Percentiles rank a stretch among this genome's conserved stretches.
phyloP scores from a whole-genome alignment of 2,329 filamentous ascomycete species.

The Talaromyces sp. region DNA sequence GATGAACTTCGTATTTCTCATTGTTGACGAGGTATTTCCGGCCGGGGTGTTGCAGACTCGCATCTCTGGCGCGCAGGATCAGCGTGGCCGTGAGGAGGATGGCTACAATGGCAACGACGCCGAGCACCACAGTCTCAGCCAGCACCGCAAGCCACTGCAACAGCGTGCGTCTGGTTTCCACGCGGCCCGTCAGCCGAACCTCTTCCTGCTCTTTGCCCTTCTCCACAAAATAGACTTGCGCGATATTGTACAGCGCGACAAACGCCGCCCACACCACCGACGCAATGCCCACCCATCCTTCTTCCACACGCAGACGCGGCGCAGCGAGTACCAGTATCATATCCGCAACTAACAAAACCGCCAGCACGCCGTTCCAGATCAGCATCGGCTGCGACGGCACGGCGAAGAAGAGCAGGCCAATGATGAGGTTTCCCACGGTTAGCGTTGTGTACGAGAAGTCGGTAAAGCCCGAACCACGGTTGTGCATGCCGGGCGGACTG shows the following conservation, averaged over 20 bases:
- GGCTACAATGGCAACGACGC: constrained; percentile 61
- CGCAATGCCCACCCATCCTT: constrained; percentile 85
- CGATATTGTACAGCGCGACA: constrained; percentile 72
- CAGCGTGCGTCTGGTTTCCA: constrained; percentile 76
- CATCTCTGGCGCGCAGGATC: constrained; percentile 73
- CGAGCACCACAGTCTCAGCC: constrained; percentile 65
- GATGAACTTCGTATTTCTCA: constrained; percentile 78
- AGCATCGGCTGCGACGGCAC: constrained; percentile 76
- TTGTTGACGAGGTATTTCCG: constrained; percentile 74
- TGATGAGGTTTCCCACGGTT: constrained; percentile 68
- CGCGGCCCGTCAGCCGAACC: constrained; percentile 80
- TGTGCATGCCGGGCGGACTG: constrained; percentile 80
- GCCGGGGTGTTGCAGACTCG: constrained; percentile 67
- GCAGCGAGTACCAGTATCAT: constrained; percentile 76
- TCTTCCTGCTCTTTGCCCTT: constrained; percentile 95
- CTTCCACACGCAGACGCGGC: constrained; percentile 68
- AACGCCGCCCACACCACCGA: constrained; percentile 79
- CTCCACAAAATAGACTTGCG: constrained; percentile 74
- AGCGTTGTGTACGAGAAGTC: constrained; percentile 79
- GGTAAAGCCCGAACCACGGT: constrained; percentile 87
- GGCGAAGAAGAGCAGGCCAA: constrained; percentile 80
- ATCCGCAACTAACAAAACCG: constrained; percentile 64
- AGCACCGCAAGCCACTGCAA: constrained; percentile 81
- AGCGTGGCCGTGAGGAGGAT: constrained; percentile 75
- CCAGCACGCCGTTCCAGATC: constrained; percentile 64